Evolutionary conservation across 2,329 filamentous ascomycete genomes (phyloP), one percentile per base, ranked within the genome.

Genomic region (Penicillium freii): DNA sequence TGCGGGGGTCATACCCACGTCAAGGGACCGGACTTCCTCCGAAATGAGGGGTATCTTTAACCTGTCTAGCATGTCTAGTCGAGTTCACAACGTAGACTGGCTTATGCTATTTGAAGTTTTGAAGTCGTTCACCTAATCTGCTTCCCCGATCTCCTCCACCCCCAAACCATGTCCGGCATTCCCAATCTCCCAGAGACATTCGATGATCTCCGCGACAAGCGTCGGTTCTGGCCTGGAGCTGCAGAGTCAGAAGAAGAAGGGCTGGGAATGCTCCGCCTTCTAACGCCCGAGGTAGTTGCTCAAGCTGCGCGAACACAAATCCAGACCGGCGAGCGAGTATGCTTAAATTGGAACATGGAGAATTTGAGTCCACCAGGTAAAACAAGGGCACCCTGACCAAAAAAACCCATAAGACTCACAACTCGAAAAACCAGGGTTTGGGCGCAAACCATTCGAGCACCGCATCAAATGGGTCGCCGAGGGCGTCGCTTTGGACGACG

Each of bases 301-400:
- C 73, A 75, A 15, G 77, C 81, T 0, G 83, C 83, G 0, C 71
- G 74, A 5, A 76, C 76, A 5, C 79, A 83, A 65, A 84, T 86
- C 63, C 74, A 75, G 40, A 81, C 78, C 0, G 84, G 83, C 21
- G 74, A 77, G 46, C 77, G 82, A 25, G 78, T 84, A 23, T 80
- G 80, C 49, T 69, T 86, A 25, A 81, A 82, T 38, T 86, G 83
- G 83, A 78, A 82, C 29, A 70, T 86, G 39, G 78, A 79, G 48
- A 84, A 85, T 64, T 71, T 85, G 2, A 80, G 83, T n/a, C 70
- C 69, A 13, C 71, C 73, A 53, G 72, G 71, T 73, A 64, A 51
- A 44, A 21, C n/a, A 21, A 29, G 5, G 15, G 19, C 29, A 45
- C n/a, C 17, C 7, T 19, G 11, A 45, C 27, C 2, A 27, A 5